Evolutionary conservation across 805 yeast species (phyloP), one percentile per base, ranked within the genome.

Genomic region (Pichia cabralensis): DNA sequence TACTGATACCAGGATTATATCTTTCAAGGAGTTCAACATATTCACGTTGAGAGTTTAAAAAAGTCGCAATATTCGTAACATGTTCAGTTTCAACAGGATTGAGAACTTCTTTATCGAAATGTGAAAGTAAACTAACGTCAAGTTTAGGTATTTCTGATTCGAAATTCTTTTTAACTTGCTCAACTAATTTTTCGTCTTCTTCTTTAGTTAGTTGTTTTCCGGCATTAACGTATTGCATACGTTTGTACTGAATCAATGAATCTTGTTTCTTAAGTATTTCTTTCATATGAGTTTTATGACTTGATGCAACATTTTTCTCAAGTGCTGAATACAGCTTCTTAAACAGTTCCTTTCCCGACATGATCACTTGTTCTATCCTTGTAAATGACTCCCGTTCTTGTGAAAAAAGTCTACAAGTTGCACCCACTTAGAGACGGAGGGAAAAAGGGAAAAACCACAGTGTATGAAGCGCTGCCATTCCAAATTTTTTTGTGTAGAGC

Each of bases 1-100:
- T 72, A 18, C 73, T 73, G 41, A 80, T 64, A 3, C 95, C 92
- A 3, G 94, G 89, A 49, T 88, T 84, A 57, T 89, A 92, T 45
- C 94, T 69, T 45, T 81, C 92, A 28, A 88, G 63, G 31, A 89
- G 65, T 44, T 78, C 88, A 40, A 74, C 75, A 58, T 85, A 89
- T 10, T 66, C 73, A 43, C 92, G 65, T 56, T 89, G 96, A 42
- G 78, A 73, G 33, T 66, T 64, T 34, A 89, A 60, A 51, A 74
- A 89, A 8, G 66, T 60, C 5, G 71, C 61, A 11, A 81, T 67
- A 49, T 82, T 86, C n/a, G 53, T 45, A 30, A 79, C 56, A 47
- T 77, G 76, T 22, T 56, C 46, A 35, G 41, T 41, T 26, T 50
- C 53, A 10, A 46, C 43, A 9, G 43, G 37, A 18, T 43, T 39